phyloP scores from a whole-genome alignment of 1,284 basidiomycete genomes.

The Exobasidium rhododendri region DNA sequence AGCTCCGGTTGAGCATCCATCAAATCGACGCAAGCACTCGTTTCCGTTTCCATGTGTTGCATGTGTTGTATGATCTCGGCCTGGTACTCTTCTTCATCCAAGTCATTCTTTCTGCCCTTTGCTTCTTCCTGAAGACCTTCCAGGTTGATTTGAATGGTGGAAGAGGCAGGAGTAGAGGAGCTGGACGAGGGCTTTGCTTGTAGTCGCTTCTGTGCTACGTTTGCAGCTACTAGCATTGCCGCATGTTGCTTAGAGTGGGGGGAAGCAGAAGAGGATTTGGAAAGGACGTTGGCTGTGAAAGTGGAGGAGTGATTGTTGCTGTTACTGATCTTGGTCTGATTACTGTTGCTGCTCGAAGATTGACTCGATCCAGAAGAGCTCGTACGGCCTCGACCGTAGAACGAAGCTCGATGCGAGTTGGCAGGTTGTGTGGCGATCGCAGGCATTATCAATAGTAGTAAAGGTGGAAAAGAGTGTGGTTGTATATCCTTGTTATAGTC shows the following conservation, averaged over 20 bases:
- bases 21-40: constrained; percentile 81
- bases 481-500: background rate
- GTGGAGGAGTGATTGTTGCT: background rate
- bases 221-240: constrained; percentile 8
- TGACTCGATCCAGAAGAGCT: background rate
- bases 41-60: constrained; percentile 92
- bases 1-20: constrained; percentile 99
- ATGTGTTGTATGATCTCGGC: constrained; percentile 90
- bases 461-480: background rate
- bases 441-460: constrained; percentile 2
- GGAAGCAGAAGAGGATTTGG: constrained; percentile 2
- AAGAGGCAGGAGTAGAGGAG: background rate
- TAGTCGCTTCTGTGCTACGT: background rate
- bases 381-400: constrained; percentile 8
- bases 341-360: background rate
- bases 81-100: constrained; percentile 84
- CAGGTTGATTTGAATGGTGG: background rate
- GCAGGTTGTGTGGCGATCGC: background rate
- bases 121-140: background rate
- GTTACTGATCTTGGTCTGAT: background rate
- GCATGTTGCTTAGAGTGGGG: constrained; percentile 10
- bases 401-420: background rate
- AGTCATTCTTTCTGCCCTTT: constrained; percentile 24
- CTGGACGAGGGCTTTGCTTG: background rate
- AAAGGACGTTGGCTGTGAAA: background rate